Evolutionary conservation across 441 rosid species (phyloP), one percentile per base, ranked within the genome.

Genomic region (Arabidopsis hybrid): DNA sequence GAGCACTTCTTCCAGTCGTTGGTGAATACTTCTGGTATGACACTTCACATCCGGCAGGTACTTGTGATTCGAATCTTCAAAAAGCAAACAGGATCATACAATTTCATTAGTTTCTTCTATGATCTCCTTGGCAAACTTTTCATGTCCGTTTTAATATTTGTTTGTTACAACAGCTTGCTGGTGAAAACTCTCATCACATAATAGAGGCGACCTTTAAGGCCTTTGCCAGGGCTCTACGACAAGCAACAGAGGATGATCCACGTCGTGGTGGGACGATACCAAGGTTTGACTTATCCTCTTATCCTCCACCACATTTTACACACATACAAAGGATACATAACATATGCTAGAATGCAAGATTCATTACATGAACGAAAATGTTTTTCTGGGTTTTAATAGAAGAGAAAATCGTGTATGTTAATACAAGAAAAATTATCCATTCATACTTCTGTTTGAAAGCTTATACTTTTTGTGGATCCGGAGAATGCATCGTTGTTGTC

Each of bases 161-260:
- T 34, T 63, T 82, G 78, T 43, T 72, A 46, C 31, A 34, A 63
- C 86, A 95, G 98, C 93, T 91, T 81, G 93, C 94, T 52, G 98
- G 97, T 52, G 86, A 67, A 75, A 93, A 93, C 80, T 91, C 98
- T 53, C 99, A 95, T 80, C 99, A 93, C 74, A 93, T 93, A 50
- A 88, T 90, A 50, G 98, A 93, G 86, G 99, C 99, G 68, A 93
- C 97, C 17, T 95, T 95, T 79, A 95, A 95, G 84, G 97, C 97
- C 65, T 93, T 93, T 77, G 95, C 97, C 17, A 91, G 97, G 82
- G 99, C 98, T 68, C 91, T 95, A 60, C 83, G 97, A 65, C 94
- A 90, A 78, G 99, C 98, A 61, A 87, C 93, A 0, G 94, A 93
- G 68, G 78, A 74, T 69, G 99, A 95, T 55, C 83, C 84, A n/a